Base-by-base conservation (phyloP, 163 green algal species). In the Coccomyxa subellipsoidea region DNA sequence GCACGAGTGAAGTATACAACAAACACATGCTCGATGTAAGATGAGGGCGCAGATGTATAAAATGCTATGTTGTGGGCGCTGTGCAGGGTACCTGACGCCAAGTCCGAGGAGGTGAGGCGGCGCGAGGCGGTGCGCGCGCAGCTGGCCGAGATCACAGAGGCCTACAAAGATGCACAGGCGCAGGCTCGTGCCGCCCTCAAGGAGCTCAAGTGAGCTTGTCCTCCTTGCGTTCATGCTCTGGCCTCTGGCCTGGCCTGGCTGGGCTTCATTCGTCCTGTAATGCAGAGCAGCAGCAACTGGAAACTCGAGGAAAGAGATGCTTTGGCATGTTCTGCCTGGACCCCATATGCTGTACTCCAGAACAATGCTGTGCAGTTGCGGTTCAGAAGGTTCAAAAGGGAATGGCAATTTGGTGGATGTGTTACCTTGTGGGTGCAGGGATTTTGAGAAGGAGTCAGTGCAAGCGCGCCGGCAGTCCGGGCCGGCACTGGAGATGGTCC, bases 141-240 rank as follows among this genome's bases (percentile, higher is more conserved):
- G 70, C 70, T 77, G 70, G 32, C 31, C 10, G 32, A 38, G 70
- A 38, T 77, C 70, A 77, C 70, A n/a, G 32, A 27, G 32, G 70
- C 31, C 27, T 77, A 47, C 70, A 38, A 77, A 31, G 70, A 31
- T 15, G 70, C 70, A 0, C 70, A 77, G 32, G 70, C 31, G 12
- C 10, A 38, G 18, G 25, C 70, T 25, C 70, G 70, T 23, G 29
- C 32, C 2, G 70, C 70, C 32, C 18, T 34, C 32, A 31, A 77
- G 70, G 10, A 38, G 32, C 32, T 77, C 70, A 77, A 77, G 70
- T 77, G 5, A 27, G 70, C 66, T n/a, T n/a, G n/a, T n/a, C n/a
- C n/a, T 34, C 66, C 32, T 31, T 8, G 25, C 18, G 66, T 25
- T 75, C 18, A 34, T 75, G 23, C 15, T 12, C 8, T 39, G 5